Evolutionary conservation across 768 basidiomycete species (phyloP).

Genomic region (Cyclocybe cylindracea): DNA sequence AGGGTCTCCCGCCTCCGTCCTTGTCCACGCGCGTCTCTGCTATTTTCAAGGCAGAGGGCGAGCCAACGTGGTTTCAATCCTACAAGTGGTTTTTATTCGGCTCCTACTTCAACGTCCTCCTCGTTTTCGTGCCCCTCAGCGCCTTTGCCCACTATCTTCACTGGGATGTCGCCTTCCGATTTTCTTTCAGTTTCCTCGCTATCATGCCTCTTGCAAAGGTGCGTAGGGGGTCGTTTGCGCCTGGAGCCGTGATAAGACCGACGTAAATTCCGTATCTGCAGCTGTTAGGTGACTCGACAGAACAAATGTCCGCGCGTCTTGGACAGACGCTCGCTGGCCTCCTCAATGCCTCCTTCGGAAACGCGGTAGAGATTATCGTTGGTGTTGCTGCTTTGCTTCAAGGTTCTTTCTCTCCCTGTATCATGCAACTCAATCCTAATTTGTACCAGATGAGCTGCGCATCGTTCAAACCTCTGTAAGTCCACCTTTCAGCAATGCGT

Average conservation of each 20-base stretch:
- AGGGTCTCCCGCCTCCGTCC: constrained; percentile 18
- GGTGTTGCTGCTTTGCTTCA: constrained; percentile 83
- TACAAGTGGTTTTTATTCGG: constrained; percentile 61
- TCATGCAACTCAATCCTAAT: neutral
- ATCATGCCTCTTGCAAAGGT: constrained; percentile 90
- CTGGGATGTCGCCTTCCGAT: constrained; percentile 80
- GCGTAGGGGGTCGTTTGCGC: constrained; percentile 14
- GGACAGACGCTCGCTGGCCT: constrained; percentile 87
- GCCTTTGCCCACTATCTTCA: constrained; percentile 59
- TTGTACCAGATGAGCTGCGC: constrained; percentile 64
- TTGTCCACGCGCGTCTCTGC: constrained; percentile 34
- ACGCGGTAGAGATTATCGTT: constrained; percentile 88
- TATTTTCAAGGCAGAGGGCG: constrained; percentile 57
- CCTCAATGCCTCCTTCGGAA: constrained; percentile 83
- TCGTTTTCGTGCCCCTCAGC: constrained; percentile 79
- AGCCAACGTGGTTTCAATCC: constrained; percentile 62
- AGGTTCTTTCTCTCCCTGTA: constrained; percentile 38
- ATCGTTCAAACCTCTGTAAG: constrained; percentile 90
- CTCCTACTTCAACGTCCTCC: constrained; percentile 73
- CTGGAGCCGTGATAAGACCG: neutral
- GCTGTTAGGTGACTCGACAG: constrained; percentile 81
- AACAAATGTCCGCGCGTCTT: constrained; percentile 75
- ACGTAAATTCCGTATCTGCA: constrained; percentile 24
- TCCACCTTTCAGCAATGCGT: neutral
- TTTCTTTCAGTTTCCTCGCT: constrained; percentile 75